Evolutionary conservation across 345 rosid genomes (phyloP).

Genomic region (Linum lewisii): DNA sequence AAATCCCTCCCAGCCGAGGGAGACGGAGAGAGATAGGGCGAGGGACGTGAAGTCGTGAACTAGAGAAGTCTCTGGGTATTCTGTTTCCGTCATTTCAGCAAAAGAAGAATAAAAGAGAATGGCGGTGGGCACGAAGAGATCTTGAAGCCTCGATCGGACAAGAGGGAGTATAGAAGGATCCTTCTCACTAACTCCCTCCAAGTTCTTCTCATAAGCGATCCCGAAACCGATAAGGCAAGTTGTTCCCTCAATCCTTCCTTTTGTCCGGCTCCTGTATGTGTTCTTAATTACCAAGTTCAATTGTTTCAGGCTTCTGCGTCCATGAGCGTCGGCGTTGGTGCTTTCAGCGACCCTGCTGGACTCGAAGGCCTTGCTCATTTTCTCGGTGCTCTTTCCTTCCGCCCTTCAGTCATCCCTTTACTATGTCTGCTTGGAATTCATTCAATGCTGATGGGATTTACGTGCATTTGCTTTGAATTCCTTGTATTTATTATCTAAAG

Average conservation of each 20-base stretch:
- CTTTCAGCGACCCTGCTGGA: conserved; percentile 71
- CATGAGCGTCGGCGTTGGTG: conserved; percentile 77
- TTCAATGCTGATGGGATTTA: not conserved
- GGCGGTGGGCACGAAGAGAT: conserved; percentile 49
- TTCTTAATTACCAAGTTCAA: not conserved
- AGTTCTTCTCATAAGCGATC: conserved; percentile 75
- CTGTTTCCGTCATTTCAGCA: not conserved
- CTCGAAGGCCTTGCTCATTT: conserved; percentile 94
- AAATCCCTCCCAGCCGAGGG: no score
- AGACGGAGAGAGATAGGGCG: no score
- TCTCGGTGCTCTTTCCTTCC: conserved; percentile 39
- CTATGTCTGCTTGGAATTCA: not conserved
- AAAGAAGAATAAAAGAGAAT: conserved; percentile 11
- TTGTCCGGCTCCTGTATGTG: not conserved
- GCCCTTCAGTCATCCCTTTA: not conserved
- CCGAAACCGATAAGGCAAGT: conserved; percentile 73
- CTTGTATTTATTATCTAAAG: not conserved
- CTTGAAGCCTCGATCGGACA: conserved; percentile 64
- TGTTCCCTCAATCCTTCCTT: not conserved
- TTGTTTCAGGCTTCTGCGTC: conserved; percentile 75
- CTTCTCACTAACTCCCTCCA: conserved; percentile 61
- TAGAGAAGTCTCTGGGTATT: no score
- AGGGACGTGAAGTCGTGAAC: no score
- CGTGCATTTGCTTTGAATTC: not conserved
- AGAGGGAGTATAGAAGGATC: conserved; percentile 57